phyloP scores from a whole-genome alignment of 805 yeast species.

The Candida dajiaensis region DNA sequence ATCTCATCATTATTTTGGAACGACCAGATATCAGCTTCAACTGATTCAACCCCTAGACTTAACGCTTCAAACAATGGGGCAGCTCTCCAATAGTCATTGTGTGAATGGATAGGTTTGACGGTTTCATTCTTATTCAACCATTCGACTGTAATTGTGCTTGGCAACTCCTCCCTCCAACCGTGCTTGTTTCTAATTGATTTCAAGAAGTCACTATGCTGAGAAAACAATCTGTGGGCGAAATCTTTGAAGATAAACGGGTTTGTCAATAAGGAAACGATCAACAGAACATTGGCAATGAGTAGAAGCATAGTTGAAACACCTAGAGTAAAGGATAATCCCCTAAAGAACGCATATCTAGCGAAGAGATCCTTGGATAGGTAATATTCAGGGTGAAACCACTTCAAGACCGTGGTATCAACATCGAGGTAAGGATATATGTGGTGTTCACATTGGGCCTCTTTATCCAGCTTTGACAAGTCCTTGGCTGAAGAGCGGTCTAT shows the following conservation, averaged over 20 bases:
- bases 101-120: constrained; percentile 46
- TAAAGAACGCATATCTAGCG: not conserved
- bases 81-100: constrained; percentile 63
- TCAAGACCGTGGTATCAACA: not conserved
- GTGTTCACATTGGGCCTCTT: not conserved
- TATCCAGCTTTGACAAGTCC: not conserved
- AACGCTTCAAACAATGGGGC: constrained; percentile 55
- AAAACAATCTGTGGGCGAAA: not conserved
- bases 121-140: not conserved
- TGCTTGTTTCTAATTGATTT: not conserved
- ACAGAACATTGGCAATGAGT: not conserved
- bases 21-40: constrained; percentile 65
- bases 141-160: not conserved
- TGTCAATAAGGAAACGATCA: not conserved
- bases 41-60: constrained; percentile 43
- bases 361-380: not conserved
- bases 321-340: not conserved
- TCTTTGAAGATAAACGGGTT: not conserved
- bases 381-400: not conserved
- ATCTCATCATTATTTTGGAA: constrained; percentile 27
- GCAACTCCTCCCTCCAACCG: not conserved
- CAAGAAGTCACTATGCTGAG: not conserved
- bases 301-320: not conserved
- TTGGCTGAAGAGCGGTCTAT: no score
- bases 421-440: not conserved